Evolutionary conservation across 1,284 basidiomycete genomes (phyloP), one percentile per base, ranked within the genome.

Genomic region (Papiliotrema flavescens): DNA sequence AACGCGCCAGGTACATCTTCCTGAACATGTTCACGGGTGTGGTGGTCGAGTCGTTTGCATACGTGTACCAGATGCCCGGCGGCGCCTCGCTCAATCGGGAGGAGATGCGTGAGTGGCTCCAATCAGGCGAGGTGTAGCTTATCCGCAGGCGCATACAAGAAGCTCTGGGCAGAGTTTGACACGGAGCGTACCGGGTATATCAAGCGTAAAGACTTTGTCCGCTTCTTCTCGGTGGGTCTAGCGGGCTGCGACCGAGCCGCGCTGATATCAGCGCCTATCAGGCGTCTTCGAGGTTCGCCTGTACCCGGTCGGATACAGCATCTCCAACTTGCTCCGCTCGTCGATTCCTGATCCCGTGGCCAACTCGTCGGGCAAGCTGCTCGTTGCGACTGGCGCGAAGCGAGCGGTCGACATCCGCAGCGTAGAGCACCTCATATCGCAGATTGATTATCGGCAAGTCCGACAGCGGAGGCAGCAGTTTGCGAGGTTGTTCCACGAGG

Each of bases 1-100:
- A 56, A 53, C 40, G 36, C 34, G 48, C 1, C 42, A 69, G 92
- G 90, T 93, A 92, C 71, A 91, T 94, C 66, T 94, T 98, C 78
- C 83, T 91, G 64, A 96, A 96, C 79, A 86, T 94, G 84, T 93
- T 93, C 74, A 91, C 89, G 77, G 89, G 88, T 86, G 90, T 94
- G 59, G 89, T 98, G 54, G 93, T 98, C 65, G 89, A 98, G 74
- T 96, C 89, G 69, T 98, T 98, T 74, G 90, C 91, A 20, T 97
- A 95, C 74, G 90, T 98, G 9, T 95, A 94, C 76, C 92, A 96
- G 50, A 83, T 89, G 53, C 76, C 78, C 6, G 88, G 89, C 20
- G 87, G 87, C 26, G 88, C 86, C 53, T 85, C 87, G 0, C 85
- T 98, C 43, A 89, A 87, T 22, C 83, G 95, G 46, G 88, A 91